Percentiles rank a stretch among this genome's conserved stretches.
These are phyloP conservation scores for Thelonectria olida DNA, from an alignment of 2,329 filamentous ascomycete genomes.

Conservation along the genomic window DNA sequence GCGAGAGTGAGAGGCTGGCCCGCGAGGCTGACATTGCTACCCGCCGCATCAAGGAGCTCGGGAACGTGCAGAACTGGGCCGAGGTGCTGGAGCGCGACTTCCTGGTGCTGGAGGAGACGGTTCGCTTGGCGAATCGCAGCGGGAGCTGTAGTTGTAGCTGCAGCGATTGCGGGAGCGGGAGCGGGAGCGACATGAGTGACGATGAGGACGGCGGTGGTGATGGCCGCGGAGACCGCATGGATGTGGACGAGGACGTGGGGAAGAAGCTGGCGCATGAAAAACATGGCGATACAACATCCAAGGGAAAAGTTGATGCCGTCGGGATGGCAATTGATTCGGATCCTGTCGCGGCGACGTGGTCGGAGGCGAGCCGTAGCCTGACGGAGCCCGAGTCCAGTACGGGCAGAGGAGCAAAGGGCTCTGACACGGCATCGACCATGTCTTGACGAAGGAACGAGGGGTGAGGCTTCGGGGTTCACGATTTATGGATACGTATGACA, in stretches of 20 bases:
- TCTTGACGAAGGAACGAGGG: conserved; percentile 28
- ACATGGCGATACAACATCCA: conserved; percentile 17
- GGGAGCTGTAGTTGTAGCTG: conserved; percentile 49
- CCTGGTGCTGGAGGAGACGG: conserved; percentile 70
- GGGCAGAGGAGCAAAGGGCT: conserved; percentile 46
- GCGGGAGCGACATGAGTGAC: conserved; percentile 26
- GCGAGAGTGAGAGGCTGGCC: conserved; percentile 72
- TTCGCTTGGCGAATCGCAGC: conserved; percentile 60
- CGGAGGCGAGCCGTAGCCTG: conserved; percentile 50
- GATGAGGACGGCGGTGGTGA: conserved; percentile 19
- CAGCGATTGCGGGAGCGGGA: conserved; percentile 47
- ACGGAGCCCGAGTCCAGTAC: conserved; percentile 49
- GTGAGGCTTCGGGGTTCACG: neutral
- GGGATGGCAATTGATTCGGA: conserved; percentile 37
- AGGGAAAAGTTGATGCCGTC: conserved; percentile 21
- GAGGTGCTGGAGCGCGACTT: conserved; percentile 80
- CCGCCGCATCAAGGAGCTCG: conserved; percentile 77
- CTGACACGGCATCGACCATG: conserved; percentile 50
- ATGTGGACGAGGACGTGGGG: conserved; percentile 28
- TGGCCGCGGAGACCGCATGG: conserved; percentile 23
- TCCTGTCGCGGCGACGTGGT: conserved; percentile 41
- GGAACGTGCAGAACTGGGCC: conserved; percentile 87
- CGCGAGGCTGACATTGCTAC: conserved; percentile 70
- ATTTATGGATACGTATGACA: neutral
- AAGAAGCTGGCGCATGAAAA: conserved; percentile 21